Conservation (phyloP, 1,139 yeast species). For the Geotrichum reessii region DNA sequence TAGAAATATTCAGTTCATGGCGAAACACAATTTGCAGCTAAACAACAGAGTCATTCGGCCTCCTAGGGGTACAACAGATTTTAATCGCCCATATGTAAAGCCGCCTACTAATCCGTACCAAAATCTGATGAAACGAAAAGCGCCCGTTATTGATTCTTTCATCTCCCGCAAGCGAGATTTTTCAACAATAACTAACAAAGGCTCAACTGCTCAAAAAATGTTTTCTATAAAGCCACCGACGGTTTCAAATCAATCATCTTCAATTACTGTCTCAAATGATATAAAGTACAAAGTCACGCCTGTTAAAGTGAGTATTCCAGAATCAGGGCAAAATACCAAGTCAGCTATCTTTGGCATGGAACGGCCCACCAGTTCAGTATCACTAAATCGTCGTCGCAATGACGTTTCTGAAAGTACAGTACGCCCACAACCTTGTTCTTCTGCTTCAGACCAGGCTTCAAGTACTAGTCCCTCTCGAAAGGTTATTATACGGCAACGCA, state of each 20-base stretch:
- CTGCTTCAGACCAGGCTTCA: background rate
- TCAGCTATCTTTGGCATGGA: background rate
- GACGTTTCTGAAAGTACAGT: background rate
- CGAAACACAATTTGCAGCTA: background rate
- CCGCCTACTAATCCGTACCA: background rate
- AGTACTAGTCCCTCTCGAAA: background rate
- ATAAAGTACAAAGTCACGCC: background rate
- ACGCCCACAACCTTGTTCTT: background rate
- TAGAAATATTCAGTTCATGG: slow-evolving; percentile 5
- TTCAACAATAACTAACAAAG: background rate
- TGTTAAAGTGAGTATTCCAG: background rate
- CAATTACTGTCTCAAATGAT: background rate
- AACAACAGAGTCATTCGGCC: slow-evolving; percentile 4
- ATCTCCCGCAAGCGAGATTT: background rate
- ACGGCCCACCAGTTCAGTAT: background rate
- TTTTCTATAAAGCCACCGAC: slow-evolving; percentile 1
- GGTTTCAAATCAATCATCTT: background rate
- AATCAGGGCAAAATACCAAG: background rate
- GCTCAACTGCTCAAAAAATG: slow-evolving; percentile 2
- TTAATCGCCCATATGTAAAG: background rate
- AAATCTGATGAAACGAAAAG: background rate
- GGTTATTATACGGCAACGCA: slow-evolving; percentile 1
- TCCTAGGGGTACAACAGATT: background rate
- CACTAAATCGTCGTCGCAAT: background rate
- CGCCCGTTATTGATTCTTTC: background rate